Evolutionary conservation across 73 alveolate species (phyloP), one percentile per base, ranked within the genome.

Genomic region (Paramecium sexaurelia): DNA sequence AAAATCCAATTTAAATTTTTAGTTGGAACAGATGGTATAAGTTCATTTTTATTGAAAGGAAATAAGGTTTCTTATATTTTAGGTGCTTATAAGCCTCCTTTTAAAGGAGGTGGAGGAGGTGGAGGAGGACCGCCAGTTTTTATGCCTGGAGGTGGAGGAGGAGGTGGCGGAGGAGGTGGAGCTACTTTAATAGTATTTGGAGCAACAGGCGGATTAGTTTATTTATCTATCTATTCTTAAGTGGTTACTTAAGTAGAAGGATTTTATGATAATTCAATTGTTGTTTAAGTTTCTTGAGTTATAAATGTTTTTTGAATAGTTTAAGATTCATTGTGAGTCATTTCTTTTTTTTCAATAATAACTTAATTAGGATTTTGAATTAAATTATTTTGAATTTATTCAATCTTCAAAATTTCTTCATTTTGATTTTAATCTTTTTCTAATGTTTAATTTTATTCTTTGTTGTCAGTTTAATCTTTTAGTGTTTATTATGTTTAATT

Each of bases 81-180:
- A 33, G 87, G 67, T 73, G 55, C 17, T 36, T 33, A 39, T 36
- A 15, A 39, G 0, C 24, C 87, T 39, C 56, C 56, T 32, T 73
- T 73, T 6, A 39, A 6, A 20, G 33, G 33, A 69, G 85, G 85
- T 9, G 85, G 85, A 15, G 87, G 87, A 15, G 87, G 87, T 13
- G 87, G 87, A 33, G 67, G 87, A 33, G 87, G 61, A 4, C 87
- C 87, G 15, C 35, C 35, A 4, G 29, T 35, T 9, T 33, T 73
- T 73, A 39, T 11, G 2, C 35, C 26, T n/a, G 87, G 87, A 33
- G 87, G 87, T 8, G 87, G 87, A 3, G 87, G 87, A 0, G 87
- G 87, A 19, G 87, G 87, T 29, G 87, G 87, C 9, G 87, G 87
- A 71, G 87, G 87, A 33, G 87, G 87, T 35, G 66, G 87, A 36